Evolutionary conservation across 2,329 filamentous ascomycete species (phyloP).

Genomic region (Aspergillus sp.): DNA sequence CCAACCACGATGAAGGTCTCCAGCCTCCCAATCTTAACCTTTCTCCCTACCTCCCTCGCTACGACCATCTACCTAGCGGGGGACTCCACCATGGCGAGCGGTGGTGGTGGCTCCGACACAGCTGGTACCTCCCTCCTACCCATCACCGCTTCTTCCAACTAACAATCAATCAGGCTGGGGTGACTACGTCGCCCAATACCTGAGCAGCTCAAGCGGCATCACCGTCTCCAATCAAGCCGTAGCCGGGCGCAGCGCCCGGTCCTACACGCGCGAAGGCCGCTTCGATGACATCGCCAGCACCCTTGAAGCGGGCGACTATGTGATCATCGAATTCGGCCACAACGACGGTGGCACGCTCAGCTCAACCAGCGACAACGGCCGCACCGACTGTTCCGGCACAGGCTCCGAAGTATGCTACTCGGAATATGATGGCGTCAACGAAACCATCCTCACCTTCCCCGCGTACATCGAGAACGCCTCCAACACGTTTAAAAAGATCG

Average conservation of each 20-base stretch:
- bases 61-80: constrained; percentile 36
- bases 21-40: background rate
- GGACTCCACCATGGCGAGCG: constrained; percentile 39
- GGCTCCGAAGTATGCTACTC: constrained; percentile 58
- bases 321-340: constrained; percentile 72
- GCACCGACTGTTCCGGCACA: constrained; percentile 60
- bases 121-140: constrained; percentile 20
- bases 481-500: constrained; percentile 56
- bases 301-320: constrained; percentile 62
- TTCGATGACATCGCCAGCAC: constrained; percentile 60
- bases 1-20: background rate
- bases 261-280: constrained; percentile 66
- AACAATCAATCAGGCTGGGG: constrained; percentile 58
- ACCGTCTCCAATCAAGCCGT: constrained; percentile 66
- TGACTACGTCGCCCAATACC: constrained; percentile 58
- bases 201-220: constrained; percentile 43
- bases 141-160: background rate
- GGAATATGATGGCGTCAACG: constrained; percentile 53
- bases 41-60: constrained; percentile 25
- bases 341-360: constrained; percentile 66
- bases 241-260: constrained; percentile 66
- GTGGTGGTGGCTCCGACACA: constrained; percentile 25
- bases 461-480: constrained; percentile 63
- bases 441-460: constrained; percentile 63
- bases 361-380: constrained; percentile 57